Evolutionary conservation across 2,329 filamentous ascomycete species (phyloP).

Genomic region (Furcasterigmium furcatum): DNA sequence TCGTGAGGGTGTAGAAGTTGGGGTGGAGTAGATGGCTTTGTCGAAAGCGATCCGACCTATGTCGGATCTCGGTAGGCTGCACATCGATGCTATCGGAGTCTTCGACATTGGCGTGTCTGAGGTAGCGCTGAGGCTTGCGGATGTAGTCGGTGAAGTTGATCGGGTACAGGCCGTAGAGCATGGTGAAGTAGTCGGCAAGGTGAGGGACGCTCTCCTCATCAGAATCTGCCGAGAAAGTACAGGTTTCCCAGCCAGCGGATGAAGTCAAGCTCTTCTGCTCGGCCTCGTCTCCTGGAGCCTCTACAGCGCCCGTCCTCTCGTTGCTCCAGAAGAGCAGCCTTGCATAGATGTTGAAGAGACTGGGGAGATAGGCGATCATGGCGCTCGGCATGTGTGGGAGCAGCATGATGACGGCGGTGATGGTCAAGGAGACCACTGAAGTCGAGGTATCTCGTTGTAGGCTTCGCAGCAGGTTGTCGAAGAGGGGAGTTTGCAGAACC

Average conservation of each 20-base stretch:
- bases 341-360: slow-evolving; percentile 79
- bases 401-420: slow-evolving; percentile 77
- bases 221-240: slow-evolving; percentile 56
- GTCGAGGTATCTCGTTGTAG: slow-evolving; percentile 77
- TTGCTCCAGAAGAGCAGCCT: slow-evolving; percentile 76
- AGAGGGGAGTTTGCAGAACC: slow-evolving; percentile 68
- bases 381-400: slow-evolving; percentile 76
- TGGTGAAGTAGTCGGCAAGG: slow-evolving; percentile 73
- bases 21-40: slow-evolving; percentile 73
- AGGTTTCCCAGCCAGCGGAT: slow-evolving; percentile 59
- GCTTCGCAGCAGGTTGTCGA: slow-evolving; percentile 69
- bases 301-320: slow-evolving; percentile 38
- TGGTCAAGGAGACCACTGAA: slow-evolving; percentile 69
- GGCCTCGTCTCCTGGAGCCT: slow-evolving; percentile 33
- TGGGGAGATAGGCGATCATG: slow-evolving; percentile 64
- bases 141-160: slow-evolving; percentile 87
- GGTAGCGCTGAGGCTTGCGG: slow-evolving; percentile 74
- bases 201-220: slow-evolving; percentile 63
- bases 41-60: slow-evolving; percentile 71
- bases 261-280: slow-evolving; percentile 24
- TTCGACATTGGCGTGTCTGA: slow-evolving; percentile 68
- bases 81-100: slow-evolving; percentile 73
- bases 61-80: slow-evolving; percentile 72
- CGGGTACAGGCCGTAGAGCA: slow-evolving; percentile 79
- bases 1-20: slow-evolving; percentile 78